Base-by-base conservation (phyloP, 768 basidiomycete species). In the Roridomyces roridus region DNA sequence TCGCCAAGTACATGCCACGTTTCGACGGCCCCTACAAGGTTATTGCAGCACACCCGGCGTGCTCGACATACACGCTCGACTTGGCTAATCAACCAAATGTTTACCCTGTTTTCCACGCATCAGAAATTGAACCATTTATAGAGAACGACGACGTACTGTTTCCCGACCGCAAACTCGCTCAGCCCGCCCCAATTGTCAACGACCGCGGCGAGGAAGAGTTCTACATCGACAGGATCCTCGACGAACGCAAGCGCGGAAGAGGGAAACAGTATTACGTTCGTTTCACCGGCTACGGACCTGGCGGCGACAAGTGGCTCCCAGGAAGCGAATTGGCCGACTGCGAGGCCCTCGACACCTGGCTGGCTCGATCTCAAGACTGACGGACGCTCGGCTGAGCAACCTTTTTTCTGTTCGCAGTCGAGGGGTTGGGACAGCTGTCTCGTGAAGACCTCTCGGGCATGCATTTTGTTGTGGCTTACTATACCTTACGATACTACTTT, bases 1-100 rank as follows among this genome's bases (percentile, higher is more conserved):
- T 71, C 0, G 72, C 74, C 0, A 79, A 80, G 44, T 78, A 77
- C 42, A 73, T 80, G 66, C 72, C 72, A 0, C 47, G 64, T 0
- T 73, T 37, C 17, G 70, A 79, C 49, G 65, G 73, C 0, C 72
- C 68, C 0, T 73, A 65, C 41, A 36, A 0, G 0, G 48, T 79
- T 3, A 23, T 55, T 0, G 43, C 57, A 0, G 67, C 68, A 1
- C 51, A 64, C 25, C 62, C 57, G 0, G 41, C 60, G 10, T 43
- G 45, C 0, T 73, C 65, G 1, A 54, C 59, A 0, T 72, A 71
- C 24, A 67, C 60, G 1, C 54, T 71, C 0, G 60, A 70, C 3
- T 20, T 71, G 0, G 67, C 67, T 0, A 29, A 48, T 14, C 69
- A 45, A 0, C 35, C 35, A 10, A 63, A 41, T 53, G 63, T 69